Percentiles rank a stretch among this genome's conserved stretches.
Conservation (phyloP, 2,329 filamentous ascomycete species). For the Cyclaneusma minus region DNA sequence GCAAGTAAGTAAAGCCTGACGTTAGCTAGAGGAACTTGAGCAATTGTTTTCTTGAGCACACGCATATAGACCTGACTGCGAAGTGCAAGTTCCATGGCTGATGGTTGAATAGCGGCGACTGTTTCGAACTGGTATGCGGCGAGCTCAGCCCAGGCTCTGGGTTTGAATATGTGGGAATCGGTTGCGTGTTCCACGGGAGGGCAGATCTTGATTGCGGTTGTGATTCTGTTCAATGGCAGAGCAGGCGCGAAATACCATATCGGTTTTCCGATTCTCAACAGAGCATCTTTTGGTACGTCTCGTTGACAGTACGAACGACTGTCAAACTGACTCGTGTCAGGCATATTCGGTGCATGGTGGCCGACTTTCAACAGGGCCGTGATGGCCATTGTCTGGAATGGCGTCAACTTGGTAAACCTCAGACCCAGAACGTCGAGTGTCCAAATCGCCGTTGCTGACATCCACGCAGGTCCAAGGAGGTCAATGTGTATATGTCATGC, state of each 20-base stretch:
- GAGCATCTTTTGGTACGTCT: constrained; percentile 5
- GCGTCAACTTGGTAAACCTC: no score
- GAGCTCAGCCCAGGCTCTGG: constrained; percentile 23
- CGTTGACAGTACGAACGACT: background rate
- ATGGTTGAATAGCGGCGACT: constrained; percentile 14
- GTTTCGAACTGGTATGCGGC: constrained; percentile 24
- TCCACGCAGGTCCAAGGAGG: constrained; percentile 16
- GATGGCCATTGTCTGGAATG: constrained; percentile 30
- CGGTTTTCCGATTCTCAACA: constrained; percentile 16
- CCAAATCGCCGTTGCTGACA: constrained; percentile 8
- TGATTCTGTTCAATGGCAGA: constrained; percentile 27
- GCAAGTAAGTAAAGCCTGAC: no score
- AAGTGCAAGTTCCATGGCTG: no score
- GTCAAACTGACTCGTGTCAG: constrained; percentile 23
- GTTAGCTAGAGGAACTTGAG: no score
- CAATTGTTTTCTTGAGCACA: no score
- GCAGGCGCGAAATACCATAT: constrained; percentile 28
- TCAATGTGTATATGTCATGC: constrained; percentile 24
- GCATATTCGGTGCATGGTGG: constrained; percentile 28
- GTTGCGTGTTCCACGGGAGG: constrained; percentile 25
- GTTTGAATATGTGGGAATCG: constrained; percentile 33
- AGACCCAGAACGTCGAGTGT: constrained; percentile 17
- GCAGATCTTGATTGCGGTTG: constrained; percentile 22
- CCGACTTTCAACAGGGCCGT: constrained; percentile 26
- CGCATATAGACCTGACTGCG: no score